Conservation (phyloP, 805 yeast species). For the Candida adriatica region DNA sequence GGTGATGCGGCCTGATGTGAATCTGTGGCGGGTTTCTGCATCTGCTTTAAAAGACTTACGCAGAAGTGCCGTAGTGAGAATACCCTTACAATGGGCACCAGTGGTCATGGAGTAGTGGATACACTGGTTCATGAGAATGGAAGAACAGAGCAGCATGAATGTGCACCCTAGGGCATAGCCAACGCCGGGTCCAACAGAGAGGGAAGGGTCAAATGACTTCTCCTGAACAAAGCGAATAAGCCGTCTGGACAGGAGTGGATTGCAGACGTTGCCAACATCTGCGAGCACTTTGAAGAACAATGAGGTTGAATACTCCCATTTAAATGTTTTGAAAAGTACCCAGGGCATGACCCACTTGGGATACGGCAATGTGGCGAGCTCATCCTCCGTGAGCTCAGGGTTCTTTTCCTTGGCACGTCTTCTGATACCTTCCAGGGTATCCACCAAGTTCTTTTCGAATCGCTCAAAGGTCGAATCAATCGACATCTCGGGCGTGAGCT, state of each 20-base stretch:
- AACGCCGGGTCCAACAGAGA: constrained; percentile 40
- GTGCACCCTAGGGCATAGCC: constrained; percentile 56
- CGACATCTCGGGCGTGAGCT: constrained; percentile 34
- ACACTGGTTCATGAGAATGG: constrained; percentile 41
- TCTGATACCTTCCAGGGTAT: constrained; percentile 27
- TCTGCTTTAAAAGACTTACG: constrained; percentile 57
- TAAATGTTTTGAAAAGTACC: constrained; percentile 45
- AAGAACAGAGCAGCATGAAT: constrained; percentile 33
- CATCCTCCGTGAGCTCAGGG: constrained; percentile 32
- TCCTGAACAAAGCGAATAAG: constrained; percentile 48
- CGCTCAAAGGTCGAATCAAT: constrained; percentile 33
- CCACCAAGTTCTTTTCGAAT: constrained; percentile 31
- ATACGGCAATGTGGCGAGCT: constrained; percentile 36
- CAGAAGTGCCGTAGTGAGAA: constrained; percentile 57
- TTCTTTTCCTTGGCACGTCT: constrained; percentile 24
- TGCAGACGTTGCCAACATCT: constrained; percentile 42
- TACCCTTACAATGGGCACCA: constrained; percentile 63
- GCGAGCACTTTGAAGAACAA: constrained; percentile 36
- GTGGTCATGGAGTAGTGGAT: constrained; percentile 44
- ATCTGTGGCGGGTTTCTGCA: constrained; percentile 45
- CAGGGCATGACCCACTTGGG: constrained; percentile 31
- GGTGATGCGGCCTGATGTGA: constrained; percentile 57
- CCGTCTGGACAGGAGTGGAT: constrained; percentile 48
- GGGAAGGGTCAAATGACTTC: constrained; percentile 32
- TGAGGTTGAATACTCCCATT: constrained; percentile 35